Base-by-base conservation (phyloP, 2,329 filamentous ascomycete species). In the Nakataea oryzae region DNA sequence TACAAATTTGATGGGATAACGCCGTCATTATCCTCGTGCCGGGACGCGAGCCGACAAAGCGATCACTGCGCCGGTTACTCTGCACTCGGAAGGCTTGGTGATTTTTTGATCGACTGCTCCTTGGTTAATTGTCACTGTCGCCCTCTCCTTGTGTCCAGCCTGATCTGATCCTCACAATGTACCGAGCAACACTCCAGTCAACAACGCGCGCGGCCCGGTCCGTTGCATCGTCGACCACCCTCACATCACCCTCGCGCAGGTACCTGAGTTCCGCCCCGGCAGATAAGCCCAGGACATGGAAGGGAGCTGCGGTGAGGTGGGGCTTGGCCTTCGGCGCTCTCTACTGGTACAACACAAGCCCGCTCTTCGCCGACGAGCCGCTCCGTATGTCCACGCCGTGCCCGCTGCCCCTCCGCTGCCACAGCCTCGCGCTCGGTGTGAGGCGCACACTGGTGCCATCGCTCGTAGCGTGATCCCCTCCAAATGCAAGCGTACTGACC, bases 261-360 rank as follows among this genome's bases (percentile, higher is more conserved):
- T 80, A 83, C 65, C 75, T 79, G 65, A 84, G 81, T 62, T 84
- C 83, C 62, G 71, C 76, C 14, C 73, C 88, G 3, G 80, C 85
- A 66, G 78, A 84, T 70, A 90, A 86, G 77, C 85, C 85, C 69
- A 80, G 91, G 73, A 89, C 86, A 72, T 96, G 91, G 90, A 96
- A 93, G 82, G 88, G 86, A 73, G 81, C 86, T 60, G 81, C 81
- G 4, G 73, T 84, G 69, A 84, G 93, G 78, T 88, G 91, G 84
- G 90, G 86, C 66, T 72, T 95, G 62, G 93, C 91, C 0, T 81
- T 79, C 63, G 91, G 83, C 26, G 86, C 88, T 57, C 78, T 97
- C 59, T 99, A 97, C 78, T 97, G 90, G 76, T 99, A 97, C 75
- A 96, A 92, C 79, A 97, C 92, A 9, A 93, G 88, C 70, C 84